Evolutionary conservation across 108 stramenopile genomes (phyloP).

Genomic region (Skeletonema marinoi): DNA sequence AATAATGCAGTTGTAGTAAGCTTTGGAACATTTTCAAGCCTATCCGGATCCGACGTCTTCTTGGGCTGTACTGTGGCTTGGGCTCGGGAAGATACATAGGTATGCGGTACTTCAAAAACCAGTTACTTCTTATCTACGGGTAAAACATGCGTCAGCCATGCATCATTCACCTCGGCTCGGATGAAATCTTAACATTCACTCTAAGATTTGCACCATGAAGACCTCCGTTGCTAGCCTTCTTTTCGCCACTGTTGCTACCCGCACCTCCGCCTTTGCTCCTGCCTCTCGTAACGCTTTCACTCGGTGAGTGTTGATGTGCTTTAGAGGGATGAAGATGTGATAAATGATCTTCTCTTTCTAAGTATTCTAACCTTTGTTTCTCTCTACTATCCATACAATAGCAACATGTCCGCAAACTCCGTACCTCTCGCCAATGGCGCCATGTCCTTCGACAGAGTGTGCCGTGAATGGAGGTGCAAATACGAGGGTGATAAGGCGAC

Average conservation of each 20-base stretch:
- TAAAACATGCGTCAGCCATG: not conserved
- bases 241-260: constrained; percentile 13
- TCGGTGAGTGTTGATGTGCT: not conserved
- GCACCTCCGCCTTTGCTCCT: constrained; percentile 52
- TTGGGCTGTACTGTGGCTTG: too few relatives aligned
- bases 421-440: constrained; percentile 83
- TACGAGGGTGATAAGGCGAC: constrained; percentile 82
- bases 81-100: too few relatives aligned
- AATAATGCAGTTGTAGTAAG: not conserved
- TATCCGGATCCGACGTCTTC: too few relatives aligned
- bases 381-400: not conserved
- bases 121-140: too few relatives aligned
- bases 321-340: not conserved
- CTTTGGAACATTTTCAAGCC: not conserved
- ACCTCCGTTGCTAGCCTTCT: constrained; percentile 9
- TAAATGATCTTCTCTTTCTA: not conserved
- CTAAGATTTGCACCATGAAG: constrained; percentile 10
- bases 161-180: not conserved
- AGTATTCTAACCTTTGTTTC: not conserved
- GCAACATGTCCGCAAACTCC: constrained; percentile 52
- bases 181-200: not conserved
- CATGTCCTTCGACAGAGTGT: constrained; percentile 85
- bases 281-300: not conserved
- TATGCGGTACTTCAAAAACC: too few relatives aligned
- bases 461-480: constrained; percentile 90